Evolutionary conservation across 306 rosid genomes (phyloP).

Genomic region (Spatholobus suberectus): DNA sequence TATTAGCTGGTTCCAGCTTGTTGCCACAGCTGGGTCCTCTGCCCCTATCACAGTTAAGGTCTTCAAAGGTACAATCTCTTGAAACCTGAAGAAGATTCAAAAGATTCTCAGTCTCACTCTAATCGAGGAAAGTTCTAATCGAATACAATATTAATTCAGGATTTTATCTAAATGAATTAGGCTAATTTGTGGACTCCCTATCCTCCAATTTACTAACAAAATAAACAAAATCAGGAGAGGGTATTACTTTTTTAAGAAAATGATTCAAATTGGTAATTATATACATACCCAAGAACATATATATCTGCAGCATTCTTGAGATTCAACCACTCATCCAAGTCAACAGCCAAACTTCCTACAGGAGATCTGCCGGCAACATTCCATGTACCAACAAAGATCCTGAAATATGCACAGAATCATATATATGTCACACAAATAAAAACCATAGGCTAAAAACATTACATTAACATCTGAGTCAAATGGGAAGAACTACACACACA

Average conservation of each 20-base stretch:
- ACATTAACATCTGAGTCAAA: not conserved
- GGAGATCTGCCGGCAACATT: conserved; percentile 93
- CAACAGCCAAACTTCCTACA: conserved; percentile 79
- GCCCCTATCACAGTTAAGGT: conserved; percentile 81
- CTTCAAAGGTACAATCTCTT: conserved; percentile 92
- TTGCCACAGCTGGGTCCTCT: conserved; percentile 78
- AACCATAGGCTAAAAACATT: conserved; percentile 5
- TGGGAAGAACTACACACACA: not conserved
- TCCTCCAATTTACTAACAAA: not conserved
- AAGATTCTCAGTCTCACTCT: not conserved
- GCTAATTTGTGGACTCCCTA: not conserved
- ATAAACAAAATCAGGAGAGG: not conserved
- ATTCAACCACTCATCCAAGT: conserved; percentile 88
- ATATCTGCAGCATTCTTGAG: conserved; percentile 86
- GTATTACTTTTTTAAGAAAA: not conserved
- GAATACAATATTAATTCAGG: not conserved
- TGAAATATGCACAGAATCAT: conserved; percentile 31
- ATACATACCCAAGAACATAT: conserved; percentile 90
- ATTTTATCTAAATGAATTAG: not conserved
- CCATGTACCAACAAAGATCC: conserved; percentile 96
- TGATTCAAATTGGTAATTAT: not conserved
- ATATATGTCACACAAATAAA: conserved; percentile 4
- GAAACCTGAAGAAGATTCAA: conserved; percentile 59
- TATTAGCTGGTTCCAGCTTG: conserved; percentile 81
- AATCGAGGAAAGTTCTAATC: not conserved